Conservation (phyloP, 192 early-diverging fungal genomes). For the Coemansia sp. region DNA sequence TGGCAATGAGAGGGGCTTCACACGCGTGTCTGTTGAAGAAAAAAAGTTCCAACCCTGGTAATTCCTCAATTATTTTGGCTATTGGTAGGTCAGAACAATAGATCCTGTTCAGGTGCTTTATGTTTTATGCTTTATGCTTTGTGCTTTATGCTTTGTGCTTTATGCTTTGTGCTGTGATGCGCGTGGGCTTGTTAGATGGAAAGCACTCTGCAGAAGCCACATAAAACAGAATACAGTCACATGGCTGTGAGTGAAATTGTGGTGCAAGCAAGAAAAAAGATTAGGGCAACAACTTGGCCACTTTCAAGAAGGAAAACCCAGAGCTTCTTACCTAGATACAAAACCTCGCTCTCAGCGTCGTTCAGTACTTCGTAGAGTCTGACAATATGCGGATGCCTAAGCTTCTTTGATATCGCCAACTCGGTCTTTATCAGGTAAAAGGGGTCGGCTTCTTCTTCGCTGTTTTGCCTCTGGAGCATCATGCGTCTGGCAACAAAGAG, state of each 20-base stretch:
- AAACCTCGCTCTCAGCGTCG: conserved; percentile 77
- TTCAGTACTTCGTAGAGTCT: conserved; percentile 91
- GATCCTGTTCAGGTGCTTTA: too few relatives aligned
- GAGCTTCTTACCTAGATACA: conserved; percentile 61
- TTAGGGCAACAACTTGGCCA: not conserved
- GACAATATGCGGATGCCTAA: conserved; percentile 86
- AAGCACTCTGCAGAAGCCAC: conserved; percentile 16
- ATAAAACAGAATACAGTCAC: conserved; percentile 1
- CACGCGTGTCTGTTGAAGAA: too few relatives aligned
- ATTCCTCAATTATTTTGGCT: too few relatives aligned
- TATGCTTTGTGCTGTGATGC: not conserved
- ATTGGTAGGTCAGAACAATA: too few relatives aligned
- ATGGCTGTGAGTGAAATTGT: not conserved
- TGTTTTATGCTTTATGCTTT: not conserved
- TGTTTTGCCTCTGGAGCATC: conserved; percentile 29
- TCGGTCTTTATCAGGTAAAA: conserved; percentile 85
- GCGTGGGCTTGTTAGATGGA: conserved; percentile 9
- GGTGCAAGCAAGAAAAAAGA: not conserved
- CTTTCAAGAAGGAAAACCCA: not conserved
- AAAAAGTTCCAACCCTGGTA: too few relatives aligned
- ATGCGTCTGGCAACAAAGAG: conserved; percentile 37
- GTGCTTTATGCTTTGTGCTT: too few relatives aligned
- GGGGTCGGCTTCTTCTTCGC: conserved; percentile 61
- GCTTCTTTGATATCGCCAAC: conserved; percentile 93
- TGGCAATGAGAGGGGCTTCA: too few relatives aligned